Evolutionary conservation across 2,329 filamentous ascomycete species (phyloP).

Genomic region (Aspergillus ibericus): DNA sequence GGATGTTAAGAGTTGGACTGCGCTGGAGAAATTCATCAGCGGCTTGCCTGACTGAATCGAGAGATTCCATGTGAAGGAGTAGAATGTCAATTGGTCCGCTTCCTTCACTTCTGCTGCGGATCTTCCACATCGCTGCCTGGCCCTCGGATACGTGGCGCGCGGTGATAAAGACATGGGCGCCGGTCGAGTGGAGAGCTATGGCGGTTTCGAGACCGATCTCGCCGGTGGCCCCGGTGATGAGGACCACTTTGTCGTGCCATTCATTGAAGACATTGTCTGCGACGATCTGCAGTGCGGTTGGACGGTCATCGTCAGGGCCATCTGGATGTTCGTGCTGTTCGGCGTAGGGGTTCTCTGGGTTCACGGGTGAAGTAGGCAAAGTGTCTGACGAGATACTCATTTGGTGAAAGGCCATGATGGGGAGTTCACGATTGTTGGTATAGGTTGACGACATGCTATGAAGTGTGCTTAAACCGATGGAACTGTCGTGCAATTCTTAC

Average conservation of each 20-base stretch:
- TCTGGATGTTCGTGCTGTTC: no score
- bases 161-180: neutral
- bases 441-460: no score
- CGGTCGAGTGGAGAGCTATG: neutral
- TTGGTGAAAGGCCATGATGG: no score
- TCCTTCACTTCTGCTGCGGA: neutral
- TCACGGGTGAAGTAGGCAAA: no score
- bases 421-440: no score
- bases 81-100: neutral
- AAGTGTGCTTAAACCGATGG: no score
- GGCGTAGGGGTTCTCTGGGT: no score
- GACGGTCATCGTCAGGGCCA: neutral
- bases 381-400: no score
- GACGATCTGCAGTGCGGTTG: neutral
- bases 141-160: neutral
- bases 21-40: neutral
- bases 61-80: no score
- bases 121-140: neutral
- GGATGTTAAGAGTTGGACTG: neutral
- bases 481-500: no score
- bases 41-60: no score
- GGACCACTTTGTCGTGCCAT: neutral
- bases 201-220: neutral
- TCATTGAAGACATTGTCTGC: neutral
- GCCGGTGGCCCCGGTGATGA: neutral